Base-by-base conservation (phyloP, 169 alveolate species). In the Plasmodium knowlesi region DNA sequence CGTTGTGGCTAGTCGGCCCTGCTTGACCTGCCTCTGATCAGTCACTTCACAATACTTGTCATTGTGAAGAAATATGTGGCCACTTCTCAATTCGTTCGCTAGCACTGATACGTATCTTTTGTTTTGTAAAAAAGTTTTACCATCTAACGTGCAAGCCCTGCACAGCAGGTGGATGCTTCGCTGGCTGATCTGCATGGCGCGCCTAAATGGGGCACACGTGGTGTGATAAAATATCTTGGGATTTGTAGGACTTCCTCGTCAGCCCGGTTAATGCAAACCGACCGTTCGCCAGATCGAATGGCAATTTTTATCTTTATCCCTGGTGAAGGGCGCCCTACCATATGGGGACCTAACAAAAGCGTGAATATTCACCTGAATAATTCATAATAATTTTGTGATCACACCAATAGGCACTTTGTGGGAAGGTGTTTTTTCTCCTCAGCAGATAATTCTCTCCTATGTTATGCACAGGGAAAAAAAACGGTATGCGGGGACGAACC, bases 1-100 rank as follows among this genome's bases (percentile, higher is more conserved):
- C 41, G 93, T 86, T 5, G 93, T 86, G 10, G 93, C 93, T 8
- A 86, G 53, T 76, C 93, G 39, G 3, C 93, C 93, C 39, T 86
- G 93, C 30, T 86, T 86, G 41, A 86, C 81, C 81, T 86, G 93
- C 86, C 93, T 86, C 54, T 86, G 93, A 37, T 86, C 93, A 1
- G 93, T 86, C 67, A 86, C 93, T 43, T 86, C 93, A 41, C 93
- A 86, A 78, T 86, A 86, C n/a, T 86, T 86, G 53, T 86, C 93
- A 43, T 86, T 86, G 37, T 86, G 88, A 5, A 86, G 50, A 67
- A 86, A 86, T 54, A 86, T 86, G 32, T 86, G 78, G 1, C 93
- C 93, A 86, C 93, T 86, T 32, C 88, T 86, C 32, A 86, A 86
- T 25, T 86, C 93, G 25, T 86, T 86, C 14, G 88, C 93, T 57